Evolutionary conservation across 2,329 filamentous ascomycete genomes (phyloP), one percentile per base, ranked within the genome.

Genomic region (Pseudocercospora ulei): DNA sequence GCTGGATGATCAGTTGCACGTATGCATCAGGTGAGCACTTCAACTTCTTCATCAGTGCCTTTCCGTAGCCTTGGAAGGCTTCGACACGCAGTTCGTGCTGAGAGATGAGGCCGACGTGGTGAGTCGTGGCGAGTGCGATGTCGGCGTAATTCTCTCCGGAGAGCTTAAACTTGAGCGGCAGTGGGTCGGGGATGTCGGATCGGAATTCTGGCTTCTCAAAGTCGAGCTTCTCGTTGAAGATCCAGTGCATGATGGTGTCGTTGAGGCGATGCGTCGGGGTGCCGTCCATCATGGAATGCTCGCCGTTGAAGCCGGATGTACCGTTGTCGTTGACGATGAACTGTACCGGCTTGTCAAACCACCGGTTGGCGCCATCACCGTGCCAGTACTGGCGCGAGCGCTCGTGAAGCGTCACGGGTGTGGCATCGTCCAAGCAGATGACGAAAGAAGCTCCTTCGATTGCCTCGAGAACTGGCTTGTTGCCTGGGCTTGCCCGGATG

Each of bases 201-300:
- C 90, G 85, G 44, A 93, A 65, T 23, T 69, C 67, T 5, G 84
- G 73, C 60, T 86, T 75, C 44, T 80, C 81, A 59, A 95, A 83
- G 64, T 95, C 86, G 43, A 98, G 77, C 62, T 90, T 92, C 68
- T 94, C 88, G 67, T 80, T 80, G 66, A 94, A 87, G 62, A 96
- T 95, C 57, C 83, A 74, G 60, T 82, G 78, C 68, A 88, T 92
- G 59, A 92, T 74, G 58, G 86, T 90, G 71, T 98, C 90, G 63
- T 95, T 98, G 9, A 98, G 73, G 28, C 92, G 81, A 66, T 96
- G 90, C 2, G 92, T 98, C 1, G 92, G 87, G 4, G 90, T 98
- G 49, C 92, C 90, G 61, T 98, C 90, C 92, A 98, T 98, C 90
- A 98, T 96, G 56, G 83, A 92, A 72, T 98, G 90, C 67, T 98